Conservation (phyloP, 176 grass and related monocot genomes). For the Canna indica region DNA sequence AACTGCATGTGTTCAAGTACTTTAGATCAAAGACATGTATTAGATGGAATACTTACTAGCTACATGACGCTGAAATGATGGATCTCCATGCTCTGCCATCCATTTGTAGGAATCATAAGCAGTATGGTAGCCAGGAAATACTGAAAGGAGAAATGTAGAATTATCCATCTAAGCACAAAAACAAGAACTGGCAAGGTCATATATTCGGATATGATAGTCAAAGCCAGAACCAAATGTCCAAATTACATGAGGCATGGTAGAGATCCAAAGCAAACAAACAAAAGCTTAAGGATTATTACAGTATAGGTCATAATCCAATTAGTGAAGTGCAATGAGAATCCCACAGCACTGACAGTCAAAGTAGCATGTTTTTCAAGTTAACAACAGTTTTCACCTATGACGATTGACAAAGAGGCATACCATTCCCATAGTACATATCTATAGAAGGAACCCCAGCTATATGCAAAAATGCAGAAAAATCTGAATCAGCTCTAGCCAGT, state of each 20-base stretch:
- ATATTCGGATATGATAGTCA: not conserved
- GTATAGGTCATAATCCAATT: not conserved
- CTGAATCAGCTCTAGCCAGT: slow-evolving; percentile 91
- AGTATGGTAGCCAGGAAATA: slow-evolving; percentile 92
- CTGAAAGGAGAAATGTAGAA: slow-evolving; percentile 36
- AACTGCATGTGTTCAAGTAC: not conserved
- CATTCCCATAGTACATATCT: slow-evolving; percentile 94
- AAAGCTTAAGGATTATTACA: not conserved
- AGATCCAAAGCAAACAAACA: not conserved
- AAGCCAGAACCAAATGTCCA: not conserved
- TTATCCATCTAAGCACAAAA: not conserved
- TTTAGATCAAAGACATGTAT: not conserved
- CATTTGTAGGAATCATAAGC: slow-evolving; percentile 62
- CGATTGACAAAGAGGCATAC: slow-evolving; percentile 26
- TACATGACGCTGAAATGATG: slow-evolving; percentile 76
- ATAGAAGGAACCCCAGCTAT: slow-evolving; percentile 75
- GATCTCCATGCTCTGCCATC: slow-evolving; percentile 85
- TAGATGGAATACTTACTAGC: slow-evolving; percentile 54
- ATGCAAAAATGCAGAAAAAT: slow-evolving; percentile 83
- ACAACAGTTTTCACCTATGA: not conserved
- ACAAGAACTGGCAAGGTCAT: not conserved
- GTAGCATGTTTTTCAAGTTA: too few relatives aligned
- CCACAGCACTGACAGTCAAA: too few relatives aligned
- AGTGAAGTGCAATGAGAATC: not conserved
- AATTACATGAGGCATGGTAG: not conserved